Percentiles rank a stretch among this genome's conserved stretches.
phyloP scores from a whole-genome alignment of 2,329 filamentous ascomycete species.

The Neofusicoccum laricinum region DNA sequence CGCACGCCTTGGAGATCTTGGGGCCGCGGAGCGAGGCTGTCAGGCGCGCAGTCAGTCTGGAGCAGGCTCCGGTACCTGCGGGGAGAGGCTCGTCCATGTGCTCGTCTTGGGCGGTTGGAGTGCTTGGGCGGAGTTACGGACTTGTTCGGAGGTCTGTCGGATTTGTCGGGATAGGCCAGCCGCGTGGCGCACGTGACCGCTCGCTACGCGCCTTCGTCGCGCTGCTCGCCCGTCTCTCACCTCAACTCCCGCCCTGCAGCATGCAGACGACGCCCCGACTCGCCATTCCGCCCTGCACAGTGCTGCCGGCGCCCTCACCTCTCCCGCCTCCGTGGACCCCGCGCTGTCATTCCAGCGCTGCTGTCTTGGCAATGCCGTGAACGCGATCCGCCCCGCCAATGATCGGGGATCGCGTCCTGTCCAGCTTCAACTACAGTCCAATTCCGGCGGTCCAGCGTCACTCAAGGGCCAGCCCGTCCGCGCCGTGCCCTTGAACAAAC shows the following conservation, averaged over 20 bases:
- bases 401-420: neutral
- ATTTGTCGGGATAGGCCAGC: neutral
- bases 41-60: neutral
- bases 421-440: neutral
- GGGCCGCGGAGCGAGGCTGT: slow-evolving; percentile 14
- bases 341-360: neutral
- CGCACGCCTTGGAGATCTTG: slow-evolving; percentile 18
- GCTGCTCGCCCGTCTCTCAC: too few relatives aligned
- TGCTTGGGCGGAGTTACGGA: slow-evolving; percentile 7
- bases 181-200: neutral
- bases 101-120: neutral
- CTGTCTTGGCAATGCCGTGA: neutral
- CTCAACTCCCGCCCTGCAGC: neutral
- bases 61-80: slow-evolving; percentile 3
- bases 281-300: neutral
- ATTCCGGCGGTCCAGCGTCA: neutral
- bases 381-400: neutral
- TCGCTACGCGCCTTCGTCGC: too few relatives aligned
- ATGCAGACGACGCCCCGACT: neutral
- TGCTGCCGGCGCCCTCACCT: neutral
- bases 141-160: neutral
- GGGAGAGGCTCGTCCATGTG: slow-evolving; percentile 10
- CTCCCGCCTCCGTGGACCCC: neutral
- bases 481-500: neutral
- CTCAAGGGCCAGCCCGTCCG: too few relatives aligned